Percentiles rank a stretch among this genome's conserved stretches.
Conservation (phyloP, 2,329 filamentous ascomycete genomes). For the Hymenoscyphus fraxineus region DNA sequence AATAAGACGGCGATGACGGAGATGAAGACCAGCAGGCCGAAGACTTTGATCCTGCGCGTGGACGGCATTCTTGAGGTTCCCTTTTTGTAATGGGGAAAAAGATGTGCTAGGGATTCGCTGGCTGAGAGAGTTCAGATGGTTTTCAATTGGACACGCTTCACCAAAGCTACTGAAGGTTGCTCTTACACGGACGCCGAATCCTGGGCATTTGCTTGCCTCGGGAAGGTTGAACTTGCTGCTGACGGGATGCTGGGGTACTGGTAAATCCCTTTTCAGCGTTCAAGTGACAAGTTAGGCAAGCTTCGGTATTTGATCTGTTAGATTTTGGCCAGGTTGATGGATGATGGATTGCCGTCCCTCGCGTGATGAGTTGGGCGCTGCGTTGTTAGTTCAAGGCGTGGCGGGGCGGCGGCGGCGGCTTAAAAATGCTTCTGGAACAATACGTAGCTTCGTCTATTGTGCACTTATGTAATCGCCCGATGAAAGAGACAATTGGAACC, state of each 20-base stretch:
- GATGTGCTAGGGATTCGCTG: constrained; percentile 18
- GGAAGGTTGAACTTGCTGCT: background rate
- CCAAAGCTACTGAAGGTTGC: background rate
- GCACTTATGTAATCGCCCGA: background rate
- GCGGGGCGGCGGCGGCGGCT: background rate
- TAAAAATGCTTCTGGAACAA: background rate
- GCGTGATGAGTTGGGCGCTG: background rate
- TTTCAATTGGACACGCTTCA: constrained; percentile 1
- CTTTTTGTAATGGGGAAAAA: constrained; percentile 12
- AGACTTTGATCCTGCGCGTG: constrained; percentile 63
- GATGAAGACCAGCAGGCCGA: constrained; percentile 61
- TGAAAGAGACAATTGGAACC: background rate
- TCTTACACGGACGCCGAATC: background rate
- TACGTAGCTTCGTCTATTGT: background rate
- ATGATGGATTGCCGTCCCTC: too few species aligned
- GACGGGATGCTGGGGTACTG: background rate
- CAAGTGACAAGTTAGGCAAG: too few species aligned
- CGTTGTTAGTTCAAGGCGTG: background rate
- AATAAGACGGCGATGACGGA: constrained; percentile 67
- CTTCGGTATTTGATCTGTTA: background rate
- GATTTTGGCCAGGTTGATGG: background rate
- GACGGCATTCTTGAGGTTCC: constrained; percentile 55
- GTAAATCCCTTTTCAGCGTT: too few species aligned
- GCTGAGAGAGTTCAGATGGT: background rate
- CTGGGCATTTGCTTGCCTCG: background rate